A percentile compares a stretch with the other conserved stretches of the same genome.
Evolutionary conservation across 441 rosid species (phyloP).

Genomic region (Eutrema salsugineum): DNA sequence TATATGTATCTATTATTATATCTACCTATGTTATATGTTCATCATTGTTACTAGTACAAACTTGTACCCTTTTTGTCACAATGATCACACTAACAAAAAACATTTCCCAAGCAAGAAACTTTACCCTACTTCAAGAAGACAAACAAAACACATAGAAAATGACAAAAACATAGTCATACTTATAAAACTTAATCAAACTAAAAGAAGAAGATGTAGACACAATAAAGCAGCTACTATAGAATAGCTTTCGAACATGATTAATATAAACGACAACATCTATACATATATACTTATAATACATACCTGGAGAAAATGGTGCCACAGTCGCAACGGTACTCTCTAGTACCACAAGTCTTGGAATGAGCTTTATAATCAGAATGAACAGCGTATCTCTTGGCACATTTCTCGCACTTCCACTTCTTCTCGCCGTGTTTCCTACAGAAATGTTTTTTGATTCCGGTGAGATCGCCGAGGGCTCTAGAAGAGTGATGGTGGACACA

Average conservation of each 20-base stretch:
- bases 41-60: background rate
- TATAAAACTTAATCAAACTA: constrained; percentile 9
- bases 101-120: constrained; percentile 6
- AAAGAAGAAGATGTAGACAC: background rate
- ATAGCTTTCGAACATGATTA: constrained; percentile 1
- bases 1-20: background rate
- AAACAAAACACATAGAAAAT: constrained; percentile 11
- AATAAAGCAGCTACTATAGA: background rate
- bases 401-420: constrained; percentile 95
- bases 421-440: constrained; percentile 93
- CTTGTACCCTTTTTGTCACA: constrained; percentile 5
- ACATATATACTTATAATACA: background rate
- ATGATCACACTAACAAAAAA: constrained; percentile 1
- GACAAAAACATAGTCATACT: constrained; percentile 7
- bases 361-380: constrained; percentile 97
- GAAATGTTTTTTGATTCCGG: constrained; percentile 93
- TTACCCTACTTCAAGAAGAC: constrained; percentile 18
- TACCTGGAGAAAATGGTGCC: constrained; percentile 86
- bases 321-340: constrained; percentile 91
- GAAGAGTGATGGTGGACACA: constrained; percentile 88
- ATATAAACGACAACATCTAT: background rate
- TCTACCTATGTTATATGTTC: background rate
- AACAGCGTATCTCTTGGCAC: constrained; percentile 85
- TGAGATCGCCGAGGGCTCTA: constrained; percentile 91
- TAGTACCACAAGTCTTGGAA: constrained; percentile 89